Percentiles rank a stretch among this genome's conserved stretches.
These are phyloP conservation scores for Ogataea parapolymorpha DNA, from an alignment of 805 yeast genomes.

Conservation along the genomic window DNA sequence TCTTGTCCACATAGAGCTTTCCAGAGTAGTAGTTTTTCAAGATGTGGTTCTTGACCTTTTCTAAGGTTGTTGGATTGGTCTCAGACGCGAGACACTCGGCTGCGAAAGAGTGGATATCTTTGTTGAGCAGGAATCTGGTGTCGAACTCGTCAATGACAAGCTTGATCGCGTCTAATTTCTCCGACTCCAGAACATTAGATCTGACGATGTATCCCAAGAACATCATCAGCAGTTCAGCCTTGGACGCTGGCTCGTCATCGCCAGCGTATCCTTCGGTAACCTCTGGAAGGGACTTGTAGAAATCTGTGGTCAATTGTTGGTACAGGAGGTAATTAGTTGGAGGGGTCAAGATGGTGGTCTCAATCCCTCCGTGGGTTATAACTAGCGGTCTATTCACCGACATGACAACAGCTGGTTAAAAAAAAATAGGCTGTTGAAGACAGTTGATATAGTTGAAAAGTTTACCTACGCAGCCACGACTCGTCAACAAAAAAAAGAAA, in stretches of 20 bases:
- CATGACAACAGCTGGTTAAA: conserved; percentile 13
- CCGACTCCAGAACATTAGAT: conserved; percentile 26
- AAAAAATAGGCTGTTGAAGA: conserved; percentile 3
- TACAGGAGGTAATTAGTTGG: conserved; percentile 73
- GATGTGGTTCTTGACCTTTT: conserved; percentile 65
- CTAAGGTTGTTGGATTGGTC: conserved; percentile 59
- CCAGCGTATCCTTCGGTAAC: conserved; percentile 81
- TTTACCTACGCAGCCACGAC: conserved; percentile 7
- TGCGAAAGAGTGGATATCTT: conserved; percentile 88
- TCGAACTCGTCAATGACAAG: conserved; percentile 81
- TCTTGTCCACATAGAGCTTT: conserved; percentile 29
- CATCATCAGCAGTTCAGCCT: conserved; percentile 78
- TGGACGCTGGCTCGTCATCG: conserved; percentile 84
- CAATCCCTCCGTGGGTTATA: conserved; percentile 80
- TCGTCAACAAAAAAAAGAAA: conserved; percentile 14
- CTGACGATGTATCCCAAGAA: conserved; percentile 69
- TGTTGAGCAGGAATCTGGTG: conserved; percentile 65
- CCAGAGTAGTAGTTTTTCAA: conserved; percentile 70
- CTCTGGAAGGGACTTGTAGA: conserved; percentile 69
- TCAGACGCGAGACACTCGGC: conserved; percentile 60
- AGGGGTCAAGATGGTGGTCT: conserved; percentile 85
- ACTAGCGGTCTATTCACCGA: conserved; percentile 67
- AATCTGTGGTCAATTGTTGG: conserved; percentile 85
- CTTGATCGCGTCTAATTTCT: conserved; percentile 55
- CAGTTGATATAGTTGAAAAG: conserved; percentile 2